Conservation (phyloP, 163 green algal genomes). For the Prototheca cutis region DNA sequence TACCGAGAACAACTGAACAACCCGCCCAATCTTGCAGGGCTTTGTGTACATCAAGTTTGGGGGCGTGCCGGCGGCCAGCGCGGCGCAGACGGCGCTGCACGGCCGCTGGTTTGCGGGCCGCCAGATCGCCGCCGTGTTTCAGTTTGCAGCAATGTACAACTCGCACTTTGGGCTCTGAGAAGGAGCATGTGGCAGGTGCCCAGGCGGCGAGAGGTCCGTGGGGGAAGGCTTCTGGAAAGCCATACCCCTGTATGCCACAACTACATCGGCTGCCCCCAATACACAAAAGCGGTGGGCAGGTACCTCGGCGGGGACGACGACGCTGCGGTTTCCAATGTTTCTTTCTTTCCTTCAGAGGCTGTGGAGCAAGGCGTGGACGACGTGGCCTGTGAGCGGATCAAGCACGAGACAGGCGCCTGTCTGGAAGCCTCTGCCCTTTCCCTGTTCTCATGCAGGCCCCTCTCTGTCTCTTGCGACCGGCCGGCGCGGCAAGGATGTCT, state of each 20-base stretch:
- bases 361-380: too few species aligned
- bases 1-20: too few species aligned
- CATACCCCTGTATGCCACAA: not conserved
- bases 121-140: slow-evolving; percentile 72
- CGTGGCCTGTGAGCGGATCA: too few species aligned
- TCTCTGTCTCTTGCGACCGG: too few species aligned
- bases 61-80: slow-evolving; percentile 34
- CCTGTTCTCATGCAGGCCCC: too few species aligned
- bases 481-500: too few species aligned
- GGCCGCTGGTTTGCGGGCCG: slow-evolving; percentile 76
- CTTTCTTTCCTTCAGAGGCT: not conserved
- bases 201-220: too few species aligned
- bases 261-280: not conserved
- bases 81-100: slow-evolving; percentile 68
- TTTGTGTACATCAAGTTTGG: slow-evolving; percentile 90
- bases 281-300: not conserved
- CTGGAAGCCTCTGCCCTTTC: too few species aligned
- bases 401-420: too few species aligned
- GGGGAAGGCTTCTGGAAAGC: not conserved
- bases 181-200: too few species aligned
- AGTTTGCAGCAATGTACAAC: slow-evolving; percentile 70
- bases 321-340: too few species aligned
- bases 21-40: slow-evolving; percentile 46
- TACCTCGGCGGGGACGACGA: too few species aligned
- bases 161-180: slow-evolving; percentile 48